phyloP scores from a whole-genome alignment of 345 rosid species.

The Sonneratia caseolaris region DNA sequence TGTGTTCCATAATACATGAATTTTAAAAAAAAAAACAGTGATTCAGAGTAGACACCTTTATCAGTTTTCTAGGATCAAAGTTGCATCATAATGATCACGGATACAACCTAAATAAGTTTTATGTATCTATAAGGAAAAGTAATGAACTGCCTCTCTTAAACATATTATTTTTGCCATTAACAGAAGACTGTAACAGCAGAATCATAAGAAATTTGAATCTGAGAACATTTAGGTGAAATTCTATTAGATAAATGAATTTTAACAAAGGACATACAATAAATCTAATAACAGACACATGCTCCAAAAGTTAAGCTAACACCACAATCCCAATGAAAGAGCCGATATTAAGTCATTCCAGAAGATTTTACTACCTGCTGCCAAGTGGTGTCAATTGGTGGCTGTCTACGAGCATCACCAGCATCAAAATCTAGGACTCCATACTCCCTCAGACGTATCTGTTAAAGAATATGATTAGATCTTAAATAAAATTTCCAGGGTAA shows the following conservation, averaged over 20 bases:
- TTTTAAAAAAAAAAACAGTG: not conserved
- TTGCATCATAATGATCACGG: not conserved
- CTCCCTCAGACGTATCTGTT: constrained; percentile 88
- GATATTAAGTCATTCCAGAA: constrained; percentile 1
- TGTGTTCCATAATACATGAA: not conserved
- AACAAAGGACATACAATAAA: not conserved
- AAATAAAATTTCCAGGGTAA: constrained; percentile 5
- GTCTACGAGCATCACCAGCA: constrained; percentile 74
- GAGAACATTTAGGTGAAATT: too few relatives aligned
- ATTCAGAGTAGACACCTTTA: too few relatives aligned
- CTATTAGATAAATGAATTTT: not conserved
- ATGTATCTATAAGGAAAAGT: not conserved
- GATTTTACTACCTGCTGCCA: constrained; percentile 85
- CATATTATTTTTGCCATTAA: not conserved
- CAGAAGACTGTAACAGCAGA: not conserved
- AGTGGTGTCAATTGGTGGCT: constrained; percentile 97
- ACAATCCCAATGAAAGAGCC: not conserved
- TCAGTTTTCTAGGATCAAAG: not conserved
- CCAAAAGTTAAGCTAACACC: not conserved
- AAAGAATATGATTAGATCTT: constrained; percentile 11
- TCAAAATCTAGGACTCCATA: constrained; percentile 92
- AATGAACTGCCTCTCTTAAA: not conserved
- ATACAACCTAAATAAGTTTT: not conserved
- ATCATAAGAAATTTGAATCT: not conserved
- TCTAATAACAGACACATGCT: not conserved